A percentile compares a stretch with the other conserved stretches of the same genome.
These are phyloP conservation scores for Candida piceae DNA, from an alignment of 805 yeast genomes.

Conservation along the genomic window DNA sequence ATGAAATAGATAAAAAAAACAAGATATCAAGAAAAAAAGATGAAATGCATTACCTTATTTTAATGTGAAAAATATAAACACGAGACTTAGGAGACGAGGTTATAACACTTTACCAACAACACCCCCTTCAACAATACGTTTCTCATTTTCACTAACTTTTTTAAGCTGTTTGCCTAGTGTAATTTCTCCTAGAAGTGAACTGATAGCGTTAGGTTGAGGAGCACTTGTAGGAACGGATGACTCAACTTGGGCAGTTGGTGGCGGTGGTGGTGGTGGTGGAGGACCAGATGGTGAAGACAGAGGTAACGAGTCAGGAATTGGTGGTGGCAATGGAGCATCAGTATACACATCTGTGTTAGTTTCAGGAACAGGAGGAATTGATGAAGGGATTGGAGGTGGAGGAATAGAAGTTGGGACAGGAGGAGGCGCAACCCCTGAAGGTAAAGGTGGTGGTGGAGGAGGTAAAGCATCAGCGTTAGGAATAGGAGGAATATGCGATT, in stretches of 20 bases:
- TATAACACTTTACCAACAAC: conserved; percentile 47
- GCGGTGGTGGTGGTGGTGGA: conserved; percentile 37
- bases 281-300: conserved; percentile 27
- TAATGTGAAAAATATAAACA: no score
- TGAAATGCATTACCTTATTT: no score
- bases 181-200: conserved; percentile 51
- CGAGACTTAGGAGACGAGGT: neutral
- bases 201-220: conserved; percentile 27
- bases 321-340: conserved; percentile 22
- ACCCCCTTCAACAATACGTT: conserved; percentile 41
- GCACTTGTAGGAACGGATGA: conserved; percentile 29
- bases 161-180: conserved; percentile 45
- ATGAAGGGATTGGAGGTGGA: conserved; percentile 19
- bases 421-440: conserved; percentile 19
- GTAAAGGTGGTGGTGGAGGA: conserved; percentile 16
- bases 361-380: conserved; percentile 23
- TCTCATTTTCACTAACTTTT: conserved; percentile 45
- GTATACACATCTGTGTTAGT: conserved; percentile 31
- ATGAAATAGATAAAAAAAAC: no score
- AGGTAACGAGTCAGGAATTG: conserved; percentile 17
- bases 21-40: no score
- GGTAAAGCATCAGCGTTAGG: conserved; percentile 18
- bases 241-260: conserved; percentile 37
- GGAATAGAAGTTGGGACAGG: conserved; percentile 12
- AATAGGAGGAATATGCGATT: no score